Evolutionary conservation across 352 stramenopile species (phyloP), one percentile per base, ranked within the genome.

Genomic region (Globisporangium spinosum): DNA sequence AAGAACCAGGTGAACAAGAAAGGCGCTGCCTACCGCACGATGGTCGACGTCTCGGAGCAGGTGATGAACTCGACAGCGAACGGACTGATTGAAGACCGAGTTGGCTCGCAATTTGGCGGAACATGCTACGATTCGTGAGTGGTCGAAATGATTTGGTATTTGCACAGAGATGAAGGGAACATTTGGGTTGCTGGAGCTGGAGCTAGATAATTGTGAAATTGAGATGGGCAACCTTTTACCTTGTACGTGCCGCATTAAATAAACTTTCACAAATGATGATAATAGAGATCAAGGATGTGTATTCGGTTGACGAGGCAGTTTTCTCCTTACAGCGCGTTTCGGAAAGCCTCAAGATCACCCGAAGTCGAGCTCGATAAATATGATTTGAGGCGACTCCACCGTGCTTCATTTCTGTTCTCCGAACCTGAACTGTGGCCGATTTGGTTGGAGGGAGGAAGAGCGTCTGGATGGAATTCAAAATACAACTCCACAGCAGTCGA

Each of bases 401-500:
- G 23, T 3, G 17, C 17, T 17, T n/a, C 27, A 45, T 34, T 60
- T 22, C 17, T 45, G 55, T 9, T 27, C 27, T 34, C 55, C 5
- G 55, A 40, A 43, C 20, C 29, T 10, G 29, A 27, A 13, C 4
- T n/a, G 12, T 25, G 27, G 23, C 45, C 29, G 9, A 25, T 45
- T 12, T 20, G 7, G 20, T 20, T 22, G 27, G 55, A 45, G 55
- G 20, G 17, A 45, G 27, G 55, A 27, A 25, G 17, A 43, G 20
- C 23, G n/a, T 65, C 34, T 3, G 58, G 71, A 17, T 85, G 64
- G 34, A 77, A 78, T 49, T 87, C 74, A 35, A 74, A 80, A 54
- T 71, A 79, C 15, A 85, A 66, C 20, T 85, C 70, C 6, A 87
- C 74, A 25, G 62, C 68, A 25, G 47, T 66, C 43, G 76, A 75